A percentile compares a stretch with the other conserved stretches of the same genome.
Conservation (phyloP, 2,329 filamentous ascomycete species). For the Ramularia collo-cygni region DNA sequence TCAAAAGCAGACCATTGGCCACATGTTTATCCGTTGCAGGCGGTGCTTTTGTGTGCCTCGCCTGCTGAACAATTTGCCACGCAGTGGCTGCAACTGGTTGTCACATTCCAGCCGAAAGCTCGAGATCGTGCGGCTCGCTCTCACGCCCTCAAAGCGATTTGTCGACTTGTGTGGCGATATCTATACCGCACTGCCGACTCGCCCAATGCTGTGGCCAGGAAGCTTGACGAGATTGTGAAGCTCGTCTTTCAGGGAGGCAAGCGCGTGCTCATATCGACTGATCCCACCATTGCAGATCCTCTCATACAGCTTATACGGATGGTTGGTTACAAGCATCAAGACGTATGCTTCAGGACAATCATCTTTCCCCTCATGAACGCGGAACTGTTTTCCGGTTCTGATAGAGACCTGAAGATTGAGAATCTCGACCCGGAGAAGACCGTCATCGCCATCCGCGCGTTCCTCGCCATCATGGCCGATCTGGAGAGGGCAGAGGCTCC, state of each 20-base stretch:
- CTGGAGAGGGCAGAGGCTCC: conserved; percentile 80
- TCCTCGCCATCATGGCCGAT: conserved; percentile 87
- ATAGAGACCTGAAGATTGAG: conserved; percentile 75
- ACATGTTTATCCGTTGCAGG: conserved; percentile 79
- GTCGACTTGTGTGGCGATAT: conserved; percentile 88
- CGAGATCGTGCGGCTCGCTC: conserved; percentile 76
- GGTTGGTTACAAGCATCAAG: conserved; percentile 87
- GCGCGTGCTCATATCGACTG: conserved; percentile 73
- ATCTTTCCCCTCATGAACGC: conserved; percentile 95
- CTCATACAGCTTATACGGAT: conserved; percentile 90
- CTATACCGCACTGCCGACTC: conserved; percentile 72
- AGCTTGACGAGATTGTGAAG: conserved; percentile 82
- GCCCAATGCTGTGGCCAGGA: conserved; percentile 60
- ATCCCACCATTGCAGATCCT: conserved; percentile 77
- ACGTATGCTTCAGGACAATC: conserved; percentile 84
- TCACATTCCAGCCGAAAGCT: conserved; percentile 69
- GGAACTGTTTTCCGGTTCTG: conserved; percentile 61
- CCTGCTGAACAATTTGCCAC: conserved; percentile 73
- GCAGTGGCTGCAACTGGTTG: conserved; percentile 79
- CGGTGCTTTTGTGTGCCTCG: conserved; percentile 81
- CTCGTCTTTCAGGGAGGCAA: conserved; percentile 76
- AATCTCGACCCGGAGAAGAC: conserved; percentile 93
- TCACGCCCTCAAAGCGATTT: conserved; percentile 80
- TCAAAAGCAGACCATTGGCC: conserved; percentile 89
- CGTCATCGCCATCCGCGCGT: conserved; percentile 93